Evolutionary conservation across 371 early-diverging fungal genomes (phyloP).

Genomic region (Mucor velutinosus): DNA sequence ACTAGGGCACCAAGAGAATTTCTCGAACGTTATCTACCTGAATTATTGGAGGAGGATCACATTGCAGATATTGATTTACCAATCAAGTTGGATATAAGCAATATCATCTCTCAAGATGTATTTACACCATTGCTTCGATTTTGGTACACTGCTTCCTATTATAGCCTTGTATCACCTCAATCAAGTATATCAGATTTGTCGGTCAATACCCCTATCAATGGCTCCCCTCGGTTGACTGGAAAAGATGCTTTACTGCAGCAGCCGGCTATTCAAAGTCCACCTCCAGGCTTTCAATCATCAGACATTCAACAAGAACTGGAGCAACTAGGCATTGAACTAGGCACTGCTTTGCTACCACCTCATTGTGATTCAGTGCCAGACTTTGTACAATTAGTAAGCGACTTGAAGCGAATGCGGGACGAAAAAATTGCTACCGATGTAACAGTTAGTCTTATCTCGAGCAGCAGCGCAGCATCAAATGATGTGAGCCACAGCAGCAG

Average conservation of each 20-base stretch:
- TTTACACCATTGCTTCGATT: constrained; percentile 36
- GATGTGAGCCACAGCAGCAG: background rate
- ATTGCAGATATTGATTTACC: background rate
- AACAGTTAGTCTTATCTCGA: constrained; percentile 22
- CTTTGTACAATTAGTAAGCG: constrained; percentile 26
- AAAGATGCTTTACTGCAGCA: background rate
- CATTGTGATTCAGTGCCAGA: constrained; percentile 18
- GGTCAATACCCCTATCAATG: background rate
- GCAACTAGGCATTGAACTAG: constrained; percentile 14
- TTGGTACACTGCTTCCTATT: constrained; percentile 47
- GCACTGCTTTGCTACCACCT: constrained; percentile 20
- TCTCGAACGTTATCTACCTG: constrained; percentile 18
- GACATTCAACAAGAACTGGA: constrained; percentile 10
- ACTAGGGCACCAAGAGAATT: constrained; percentile 23
- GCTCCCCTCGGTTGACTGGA: background rate
- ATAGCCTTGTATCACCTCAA: constrained; percentile 14
- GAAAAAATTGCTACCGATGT: constrained; percentile 34
- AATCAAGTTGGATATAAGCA: constrained; percentile 19
- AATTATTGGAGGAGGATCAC: constrained; percentile 8
- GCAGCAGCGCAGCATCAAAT: background rate
- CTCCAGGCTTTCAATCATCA: background rate
- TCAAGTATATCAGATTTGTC: constrained; percentile 12
- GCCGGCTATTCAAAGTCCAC: background rate
- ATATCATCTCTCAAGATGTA: constrained; percentile 21
- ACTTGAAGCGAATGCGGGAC: constrained; percentile 31